phyloP scores from a whole-genome alignment of 257 asterid species.

The Solanum bulbocastanum region DNA sequence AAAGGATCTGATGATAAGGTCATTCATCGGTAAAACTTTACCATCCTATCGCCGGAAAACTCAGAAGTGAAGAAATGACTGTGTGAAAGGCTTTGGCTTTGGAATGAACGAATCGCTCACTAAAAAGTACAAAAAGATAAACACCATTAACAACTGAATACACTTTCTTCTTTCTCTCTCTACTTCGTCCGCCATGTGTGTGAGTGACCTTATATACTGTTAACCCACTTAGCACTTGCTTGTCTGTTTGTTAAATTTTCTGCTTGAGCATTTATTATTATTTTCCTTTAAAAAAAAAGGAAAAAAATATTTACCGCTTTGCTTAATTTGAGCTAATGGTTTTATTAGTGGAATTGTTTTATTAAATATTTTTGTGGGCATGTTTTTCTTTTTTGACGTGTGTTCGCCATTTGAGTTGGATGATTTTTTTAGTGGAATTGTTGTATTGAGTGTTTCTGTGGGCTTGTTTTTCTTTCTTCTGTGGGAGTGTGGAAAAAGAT shows the following conservation, averaged over 20 bases:
- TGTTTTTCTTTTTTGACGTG: background rate
- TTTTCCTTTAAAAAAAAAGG: background rate
- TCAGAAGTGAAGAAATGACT: background rate
- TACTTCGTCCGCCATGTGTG: constrained; percentile 18
- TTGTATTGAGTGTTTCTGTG: background rate
- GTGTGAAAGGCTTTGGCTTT: background rate
- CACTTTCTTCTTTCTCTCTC: constrained; percentile 12
- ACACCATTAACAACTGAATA: constrained; percentile 12
- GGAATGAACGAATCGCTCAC: constrained; percentile 22
- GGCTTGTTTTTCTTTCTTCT: background rate
- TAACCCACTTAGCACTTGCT: background rate
- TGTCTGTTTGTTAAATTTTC: background rate
- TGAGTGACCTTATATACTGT: background rate
- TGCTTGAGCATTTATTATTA: background rate
- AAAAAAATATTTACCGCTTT: background rate
- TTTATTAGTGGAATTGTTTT: background rate
- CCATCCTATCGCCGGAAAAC: background rate
- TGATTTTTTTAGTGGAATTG: background rate
- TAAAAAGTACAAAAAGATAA: constrained; percentile 15
- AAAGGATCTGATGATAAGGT: constrained; percentile 1
- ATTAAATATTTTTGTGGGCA: background rate
- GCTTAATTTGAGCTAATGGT: background rate
- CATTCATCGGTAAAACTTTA: background rate
- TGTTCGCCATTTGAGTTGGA: background rate
- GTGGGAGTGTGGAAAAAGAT: background rate